Conservation (phyloP, 2,329 filamentous ascomycete genomes). For the Huntiella abstrusa region DNA sequence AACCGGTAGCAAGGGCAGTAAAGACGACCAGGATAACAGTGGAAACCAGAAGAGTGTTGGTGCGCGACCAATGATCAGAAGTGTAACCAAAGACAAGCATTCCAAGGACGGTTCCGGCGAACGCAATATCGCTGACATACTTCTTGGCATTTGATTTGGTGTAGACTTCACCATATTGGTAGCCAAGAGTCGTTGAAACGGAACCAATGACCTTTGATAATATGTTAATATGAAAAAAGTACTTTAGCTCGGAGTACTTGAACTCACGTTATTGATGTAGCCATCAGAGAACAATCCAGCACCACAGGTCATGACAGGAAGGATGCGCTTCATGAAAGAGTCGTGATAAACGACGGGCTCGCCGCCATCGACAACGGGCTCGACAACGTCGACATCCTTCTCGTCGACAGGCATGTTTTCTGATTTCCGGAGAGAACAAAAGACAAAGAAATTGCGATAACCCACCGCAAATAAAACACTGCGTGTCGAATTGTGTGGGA, state of each 20-base stretch:
- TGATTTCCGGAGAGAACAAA: too few relatives aligned
- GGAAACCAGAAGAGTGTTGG: slow-evolving; percentile 60
- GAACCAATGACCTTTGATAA: slow-evolving; percentile 59
- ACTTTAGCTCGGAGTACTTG: too few relatives aligned
- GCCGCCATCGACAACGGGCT: neutral
- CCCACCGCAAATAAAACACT: too few relatives aligned
- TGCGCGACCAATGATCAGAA: slow-evolving; percentile 69
- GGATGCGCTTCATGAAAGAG: slow-evolving; percentile 4
- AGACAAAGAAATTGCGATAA: too few relatives aligned
- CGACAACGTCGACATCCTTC: neutral
- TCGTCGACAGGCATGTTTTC: slow-evolving; percentile 4
- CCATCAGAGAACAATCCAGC: slow-evolving; percentile 83
- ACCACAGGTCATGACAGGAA: slow-evolving; percentile 72
- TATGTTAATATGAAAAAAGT: neutral
- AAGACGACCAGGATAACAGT: slow-evolving; percentile 75
- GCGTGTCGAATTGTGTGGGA: neutral
- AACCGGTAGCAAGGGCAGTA: slow-evolving; percentile 57
- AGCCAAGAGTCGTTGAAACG: slow-evolving; percentile 56
- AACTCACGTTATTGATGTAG: slow-evolving; percentile 64
- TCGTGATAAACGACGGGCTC: neutral
- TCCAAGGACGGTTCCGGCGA: slow-evolving; percentile 69
- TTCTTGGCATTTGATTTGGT: slow-evolving; percentile 46
- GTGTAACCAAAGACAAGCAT: slow-evolving; percentile 66
- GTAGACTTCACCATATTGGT: slow-evolving; percentile 54
- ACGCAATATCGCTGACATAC: slow-evolving; percentile 67